Base-by-base conservation (phyloP, 768 basidiomycete species). In the Crucibulum laeve region DNA sequence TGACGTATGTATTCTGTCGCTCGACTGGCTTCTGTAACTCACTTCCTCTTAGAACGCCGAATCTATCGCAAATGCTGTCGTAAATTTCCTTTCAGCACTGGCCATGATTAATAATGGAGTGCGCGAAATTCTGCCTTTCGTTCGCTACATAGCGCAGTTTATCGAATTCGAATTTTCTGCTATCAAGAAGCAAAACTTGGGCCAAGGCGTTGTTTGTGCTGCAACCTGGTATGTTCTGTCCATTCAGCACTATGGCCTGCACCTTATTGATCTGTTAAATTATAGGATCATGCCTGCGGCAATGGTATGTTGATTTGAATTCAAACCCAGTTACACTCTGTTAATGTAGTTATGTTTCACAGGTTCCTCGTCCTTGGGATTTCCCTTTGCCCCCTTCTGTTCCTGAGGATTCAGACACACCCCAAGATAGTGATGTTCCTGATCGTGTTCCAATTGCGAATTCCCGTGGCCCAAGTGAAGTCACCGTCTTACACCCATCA, bases 151-250 rank as follows among this genome's bases (percentile, higher is more conserved):
- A 40, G 70, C 85, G 13, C 83, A 85, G 49, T 92, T 80, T 61
- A 66, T 87, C 50, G 84, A 92, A 51, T 79, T 76, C 34, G 89
- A 94, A 56, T 91, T 80, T 70, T 64, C 60, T 36, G 44, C 71
- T 30, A 87, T 93, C 57, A 71, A 76, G 54, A 64, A 56, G 17
- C 77, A 84, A 52, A 73, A 92, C 52, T 54, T 67, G 40, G 90
- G 91, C 1, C 60, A 78, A 53, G 91, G 91, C 15, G 91, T 92
- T 26, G 81, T 93, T 25, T 90, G 91, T 56, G 85, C 88, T 38
- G 85, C 91, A 4, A 94, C 91, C n/a, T 93, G 91, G 87, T 83
- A 54, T 21, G 71, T 61, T 14, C 19, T n/a, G 10, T n/a, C 19
- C n/a, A 10, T n/a, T 37, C 19, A 13, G 14, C 35, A n/a, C n/a